Evolutionary conservation across 805 yeast genomes (phyloP).

Genomic region (Suhomyces vadensis): DNA sequence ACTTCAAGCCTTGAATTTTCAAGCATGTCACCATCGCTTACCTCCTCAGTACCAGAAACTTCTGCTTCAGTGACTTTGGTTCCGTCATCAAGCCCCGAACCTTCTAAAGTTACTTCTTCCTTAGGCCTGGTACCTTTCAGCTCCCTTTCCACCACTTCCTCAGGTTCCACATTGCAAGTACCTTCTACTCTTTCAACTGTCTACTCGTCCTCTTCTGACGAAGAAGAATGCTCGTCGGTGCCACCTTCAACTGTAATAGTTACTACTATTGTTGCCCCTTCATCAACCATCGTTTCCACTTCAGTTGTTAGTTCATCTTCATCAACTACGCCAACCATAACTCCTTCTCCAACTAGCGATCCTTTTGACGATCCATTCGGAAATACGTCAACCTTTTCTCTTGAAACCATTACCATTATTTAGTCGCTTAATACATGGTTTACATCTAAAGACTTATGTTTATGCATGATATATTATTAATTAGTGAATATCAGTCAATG

Average conservation of each 20-base stretch:
- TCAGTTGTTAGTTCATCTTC: too few relatives aligned
- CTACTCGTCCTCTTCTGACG: not conserved
- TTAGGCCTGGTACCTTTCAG: not conserved
- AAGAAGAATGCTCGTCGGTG: too few relatives aligned
- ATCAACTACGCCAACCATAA: too few relatives aligned
- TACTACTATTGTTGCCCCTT: too few relatives aligned
- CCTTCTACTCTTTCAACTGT: slow-evolving; percentile 1
- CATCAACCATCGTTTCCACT: too few relatives aligned
- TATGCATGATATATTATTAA: not conserved
- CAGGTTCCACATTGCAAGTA: too few relatives aligned
- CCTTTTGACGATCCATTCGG: too few relatives aligned
- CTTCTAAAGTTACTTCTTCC: not conserved
- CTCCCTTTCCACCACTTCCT: not conserved
- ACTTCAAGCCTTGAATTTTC: not conserved
- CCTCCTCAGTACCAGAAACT: not conserved
- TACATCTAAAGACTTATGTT: too few relatives aligned
- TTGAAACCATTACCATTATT: too few relatives aligned
- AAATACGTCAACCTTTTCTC: too few relatives aligned
- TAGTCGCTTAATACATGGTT: too few relatives aligned
- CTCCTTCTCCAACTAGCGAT: too few relatives aligned
- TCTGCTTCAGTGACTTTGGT: not conserved
- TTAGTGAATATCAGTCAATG: not conserved
- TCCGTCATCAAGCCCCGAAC: not conserved
- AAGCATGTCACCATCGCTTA: not conserved
- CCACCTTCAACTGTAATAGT: not conserved